Percentiles rank a stretch among this genome's conserved stretches.
These are phyloP conservation scores for Pythium oligandrum DNA, from an alignment of 352 stramenopile species.

Conservation along the genomic window DNA sequence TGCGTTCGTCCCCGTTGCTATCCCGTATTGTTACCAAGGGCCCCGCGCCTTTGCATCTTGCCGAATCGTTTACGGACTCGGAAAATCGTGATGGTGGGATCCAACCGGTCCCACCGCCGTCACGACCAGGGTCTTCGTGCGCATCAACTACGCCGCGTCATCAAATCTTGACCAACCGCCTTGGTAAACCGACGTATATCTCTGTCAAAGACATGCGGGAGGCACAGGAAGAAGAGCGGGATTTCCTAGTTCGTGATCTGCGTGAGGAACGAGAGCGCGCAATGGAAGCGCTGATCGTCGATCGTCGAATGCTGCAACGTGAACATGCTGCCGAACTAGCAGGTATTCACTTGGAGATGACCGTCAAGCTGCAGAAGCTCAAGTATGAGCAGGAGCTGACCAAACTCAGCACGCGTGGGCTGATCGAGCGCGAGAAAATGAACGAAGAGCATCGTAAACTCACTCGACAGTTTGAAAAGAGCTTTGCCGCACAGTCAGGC, in stretches of 20 bases:
- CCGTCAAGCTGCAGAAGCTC: conserved; percentile 63
- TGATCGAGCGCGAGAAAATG: conserved; percentile 48
- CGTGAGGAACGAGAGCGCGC: conserved; percentile 62
- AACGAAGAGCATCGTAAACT: conserved; percentile 31
- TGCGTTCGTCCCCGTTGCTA: neutral
- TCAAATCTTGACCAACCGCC: conserved; percentile 42
- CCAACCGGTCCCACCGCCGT: conserved; percentile 4
- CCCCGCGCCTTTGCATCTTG: conserved; percentile 3
- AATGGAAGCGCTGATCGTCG: conserved; percentile 59
- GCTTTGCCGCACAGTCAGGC: conserved; percentile 50
- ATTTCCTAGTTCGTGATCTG: conserved; percentile 43
- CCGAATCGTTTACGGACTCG: conserved; percentile 1
- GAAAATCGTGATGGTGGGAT: neutral
- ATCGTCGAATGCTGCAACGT: conserved; percentile 59
- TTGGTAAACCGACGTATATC: conserved; percentile 30
- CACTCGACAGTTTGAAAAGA: conserved; percentile 43
- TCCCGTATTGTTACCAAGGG: no score
- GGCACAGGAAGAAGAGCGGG: conserved; percentile 25
- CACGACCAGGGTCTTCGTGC: conserved; percentile 2
- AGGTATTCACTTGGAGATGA: conserved; percentile 52
- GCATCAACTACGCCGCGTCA: conserved; percentile 32
- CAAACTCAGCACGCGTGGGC: conserved; percentile 33
- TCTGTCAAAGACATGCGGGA: conserved; percentile 31
- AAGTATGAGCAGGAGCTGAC: conserved; percentile 51
- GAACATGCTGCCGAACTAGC: conserved; percentile 54